phyloP scores from a whole-genome alignment of 2,329 filamentous ascomycete species.

The Hypoxylon sp. region DNA sequence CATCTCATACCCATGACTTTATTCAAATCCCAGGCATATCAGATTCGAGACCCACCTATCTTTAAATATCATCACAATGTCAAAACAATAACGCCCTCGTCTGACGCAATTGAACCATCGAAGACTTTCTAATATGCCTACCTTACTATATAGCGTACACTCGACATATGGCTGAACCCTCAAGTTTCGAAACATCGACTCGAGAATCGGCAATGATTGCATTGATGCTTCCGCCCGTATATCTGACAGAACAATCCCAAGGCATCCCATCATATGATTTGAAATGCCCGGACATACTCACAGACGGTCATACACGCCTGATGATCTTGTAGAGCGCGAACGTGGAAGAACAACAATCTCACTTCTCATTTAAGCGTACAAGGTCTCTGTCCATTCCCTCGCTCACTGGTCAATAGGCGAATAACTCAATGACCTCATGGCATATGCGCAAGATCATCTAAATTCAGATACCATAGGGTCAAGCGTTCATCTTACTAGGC shows the following conservation, averaged over 20 bases:
- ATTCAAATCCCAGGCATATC: conserved; percentile 27
- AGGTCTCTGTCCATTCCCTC: no score
- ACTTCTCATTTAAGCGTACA: no score
- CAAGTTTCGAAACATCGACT: conserved; percentile 15
- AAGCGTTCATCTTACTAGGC: neutral
- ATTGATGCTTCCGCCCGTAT: neutral
- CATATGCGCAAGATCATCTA: neutral
- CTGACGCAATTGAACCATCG: conserved; percentile 5
- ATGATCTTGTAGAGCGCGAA: neutral
- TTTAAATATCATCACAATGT: conserved; percentile 31
- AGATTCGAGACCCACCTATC: conserved; percentile 22
- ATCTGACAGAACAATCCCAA: neutral
- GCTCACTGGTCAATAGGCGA: no score
- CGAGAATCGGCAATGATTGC: neutral
- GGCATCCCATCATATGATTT: neutral
- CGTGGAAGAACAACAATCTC: no score
- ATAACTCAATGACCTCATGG: neutral
- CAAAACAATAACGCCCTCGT: conserved; percentile 18
- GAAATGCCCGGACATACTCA: neutral
- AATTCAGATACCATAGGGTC: neutral
- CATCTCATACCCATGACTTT: conserved; percentile 22
- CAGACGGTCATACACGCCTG: neutral
- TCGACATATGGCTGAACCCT: neutral
- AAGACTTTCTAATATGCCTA: neutral
- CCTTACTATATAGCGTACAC: neutral